phyloP scores from a whole-genome alignment of 176 grass and related monocot species.

The Oryza coarctata region DNA sequence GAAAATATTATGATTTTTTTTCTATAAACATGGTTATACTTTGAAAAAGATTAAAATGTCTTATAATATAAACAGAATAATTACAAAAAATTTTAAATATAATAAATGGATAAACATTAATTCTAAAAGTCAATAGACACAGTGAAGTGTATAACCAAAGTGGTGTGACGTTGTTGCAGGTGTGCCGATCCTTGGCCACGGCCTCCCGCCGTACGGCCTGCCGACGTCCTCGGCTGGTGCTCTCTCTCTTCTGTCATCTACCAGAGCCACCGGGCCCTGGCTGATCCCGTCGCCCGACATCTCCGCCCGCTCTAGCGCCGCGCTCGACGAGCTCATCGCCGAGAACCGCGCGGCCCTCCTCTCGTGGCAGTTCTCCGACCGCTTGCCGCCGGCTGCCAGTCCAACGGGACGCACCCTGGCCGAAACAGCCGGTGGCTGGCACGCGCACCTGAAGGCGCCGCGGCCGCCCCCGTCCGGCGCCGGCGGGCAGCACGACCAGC shows the following conservation, averaged over 20 bases:
- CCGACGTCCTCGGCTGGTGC: conserved; percentile 47
- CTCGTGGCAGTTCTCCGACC: conserved; percentile 52
- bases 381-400: background rate
- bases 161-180: conserved; percentile 37
- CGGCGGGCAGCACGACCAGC: background rate
- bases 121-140: no score
- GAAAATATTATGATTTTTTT: no score
- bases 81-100: no score
- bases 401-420: background rate
- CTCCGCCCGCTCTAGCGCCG: conserved; percentile 61
- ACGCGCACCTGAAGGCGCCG: background rate
- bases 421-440: conserved; percentile 2
- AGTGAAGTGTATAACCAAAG: background rate
- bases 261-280: conserved; percentile 42
- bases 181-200: conserved; percentile 23
- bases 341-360: conserved; percentile 82
- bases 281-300: conserved; percentile 41
- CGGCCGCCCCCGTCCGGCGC: no score
- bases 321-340: conserved; percentile 78
- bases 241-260: conserved; percentile 92
- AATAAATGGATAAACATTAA: no score
- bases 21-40: no score
- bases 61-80: no score
- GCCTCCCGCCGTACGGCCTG: conserved; percentile 27
- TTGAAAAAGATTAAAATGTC: no score